These are phyloP conservation scores for Apiospora aurea DNA, from an alignment of 2,329 filamentous ascomycete species.

Conservation along the genomic window DNA sequence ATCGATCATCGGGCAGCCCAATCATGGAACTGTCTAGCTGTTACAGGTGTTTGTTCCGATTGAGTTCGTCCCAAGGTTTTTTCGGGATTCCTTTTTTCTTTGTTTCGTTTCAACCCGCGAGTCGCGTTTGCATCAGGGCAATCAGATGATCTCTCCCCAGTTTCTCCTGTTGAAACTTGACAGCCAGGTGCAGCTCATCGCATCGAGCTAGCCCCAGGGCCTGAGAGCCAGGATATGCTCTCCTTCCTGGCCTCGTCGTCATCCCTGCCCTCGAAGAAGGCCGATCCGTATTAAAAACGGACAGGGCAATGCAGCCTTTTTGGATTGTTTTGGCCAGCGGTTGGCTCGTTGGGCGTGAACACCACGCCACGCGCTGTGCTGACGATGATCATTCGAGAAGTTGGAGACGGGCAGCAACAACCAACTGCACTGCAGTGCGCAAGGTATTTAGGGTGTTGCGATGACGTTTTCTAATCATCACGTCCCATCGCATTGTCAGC, in stretches of 20 bases:
- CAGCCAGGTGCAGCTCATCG: background rate
- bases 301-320: background rate
- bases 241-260: background rate
- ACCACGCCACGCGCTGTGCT: slow-evolving; percentile 13
- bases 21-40: background rate
- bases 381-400: slow-evolving; percentile 13
- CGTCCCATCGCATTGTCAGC: background rate
- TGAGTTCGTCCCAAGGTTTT: slow-evolving; percentile 9
- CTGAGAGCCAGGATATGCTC: background rate
- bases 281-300: slow-evolving; percentile 15
- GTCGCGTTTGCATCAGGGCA: background rate
- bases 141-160: slow-evolving; percentile 2
- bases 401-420: background rate
- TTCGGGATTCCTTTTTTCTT: background rate
- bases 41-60: background rate
- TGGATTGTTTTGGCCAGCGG: background rate
- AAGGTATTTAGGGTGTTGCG: background rate
- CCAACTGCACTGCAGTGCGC: background rate
- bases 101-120: slow-evolving; percentile 18
- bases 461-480: background rate
- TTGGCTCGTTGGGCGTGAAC: background rate
- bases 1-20: background rate
- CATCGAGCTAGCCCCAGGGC: background rate
- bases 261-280: background rate
- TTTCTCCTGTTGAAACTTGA: slow-evolving; percentile 14